Percentiles rank a stretch among this genome's conserved stretches.
phyloP scores from a whole-genome alignment of 2,329 filamentous ascomycete species.

The Cyphellophora europaea region DNA sequence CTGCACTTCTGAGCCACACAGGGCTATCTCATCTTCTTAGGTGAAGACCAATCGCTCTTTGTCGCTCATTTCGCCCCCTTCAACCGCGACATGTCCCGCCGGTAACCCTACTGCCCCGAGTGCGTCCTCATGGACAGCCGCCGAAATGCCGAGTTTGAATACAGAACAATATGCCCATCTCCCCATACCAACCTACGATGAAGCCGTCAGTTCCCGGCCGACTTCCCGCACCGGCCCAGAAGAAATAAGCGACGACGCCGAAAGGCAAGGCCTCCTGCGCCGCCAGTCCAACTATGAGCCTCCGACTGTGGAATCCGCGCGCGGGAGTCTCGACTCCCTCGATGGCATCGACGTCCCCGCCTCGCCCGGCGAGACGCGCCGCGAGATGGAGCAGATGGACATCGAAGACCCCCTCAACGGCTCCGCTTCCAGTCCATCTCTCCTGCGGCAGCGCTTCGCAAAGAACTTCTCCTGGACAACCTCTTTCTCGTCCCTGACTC shows the following conservation, averaged over 20 bases:
- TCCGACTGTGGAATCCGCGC: slow-evolving; percentile 75
- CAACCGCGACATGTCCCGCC: too few species aligned
- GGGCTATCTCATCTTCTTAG: too few species aligned
- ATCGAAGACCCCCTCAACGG: slow-evolving; percentile 56
- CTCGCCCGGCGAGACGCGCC: slow-evolving; percentile 57
- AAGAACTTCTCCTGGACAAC: slow-evolving; percentile 49
- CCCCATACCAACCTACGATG: slow-evolving; percentile 76
- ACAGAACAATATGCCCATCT: slow-evolving; percentile 45
- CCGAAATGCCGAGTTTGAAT: neutral
- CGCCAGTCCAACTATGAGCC: slow-evolving; percentile 55
- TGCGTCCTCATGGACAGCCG: neutral
- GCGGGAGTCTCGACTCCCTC: slow-evolving; percentile 50
- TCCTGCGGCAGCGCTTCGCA: slow-evolving; percentile 41
- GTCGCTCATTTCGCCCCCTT: too few species aligned
- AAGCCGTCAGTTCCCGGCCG: slow-evolving; percentile 54
- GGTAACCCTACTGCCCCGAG: too few species aligned
- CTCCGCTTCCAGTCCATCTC: slow-evolving; percentile 21
- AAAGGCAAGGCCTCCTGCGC: slow-evolving; percentile 67
- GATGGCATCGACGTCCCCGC: slow-evolving; percentile 39
- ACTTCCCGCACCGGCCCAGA: slow-evolving; percentile 40
- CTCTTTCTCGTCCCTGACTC: slow-evolving; percentile 47
- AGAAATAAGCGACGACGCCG: slow-evolving; percentile 59
- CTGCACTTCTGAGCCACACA: too few species aligned
- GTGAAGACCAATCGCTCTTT: too few species aligned
- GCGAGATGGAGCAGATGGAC: slow-evolving; percentile 84